A percentile compares a stretch with the other conserved stretches of the same genome.
Evolutionary conservation across 148 eudicot genomes (phyloP).

Genomic region (Rhododendron kiyosumense): DNA sequence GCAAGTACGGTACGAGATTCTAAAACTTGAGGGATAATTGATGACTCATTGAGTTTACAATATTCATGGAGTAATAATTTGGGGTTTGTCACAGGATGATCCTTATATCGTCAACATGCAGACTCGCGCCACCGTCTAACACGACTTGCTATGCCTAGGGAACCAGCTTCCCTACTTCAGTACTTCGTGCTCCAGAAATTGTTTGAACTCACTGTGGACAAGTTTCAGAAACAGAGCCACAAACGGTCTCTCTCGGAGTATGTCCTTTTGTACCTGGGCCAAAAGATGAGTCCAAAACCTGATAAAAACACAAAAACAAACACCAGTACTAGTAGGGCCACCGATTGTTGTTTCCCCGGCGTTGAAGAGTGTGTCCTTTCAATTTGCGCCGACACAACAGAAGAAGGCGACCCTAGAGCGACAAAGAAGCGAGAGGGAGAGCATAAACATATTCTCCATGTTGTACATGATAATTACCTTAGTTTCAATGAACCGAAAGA

Average conservation of each 20-base stretch:
- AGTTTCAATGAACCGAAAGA: background rate
- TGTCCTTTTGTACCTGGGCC: background rate
- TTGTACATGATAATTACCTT: background rate
- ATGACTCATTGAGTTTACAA: too few species aligned
- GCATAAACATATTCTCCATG: background rate
- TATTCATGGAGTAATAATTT: too few species aligned
- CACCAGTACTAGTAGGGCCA: too few species aligned
- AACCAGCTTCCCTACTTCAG: slow-evolving; percentile 10
- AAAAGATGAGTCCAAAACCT: background rate
- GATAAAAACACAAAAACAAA: background rate
- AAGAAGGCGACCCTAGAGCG: background rate
- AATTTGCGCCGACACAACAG: too few species aligned
- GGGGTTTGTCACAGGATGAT: too few species aligned
- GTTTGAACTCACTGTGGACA: background rate
- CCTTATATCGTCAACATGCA: background rate
- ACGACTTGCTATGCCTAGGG: background rate
- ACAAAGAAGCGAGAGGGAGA: background rate
- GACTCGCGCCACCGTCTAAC: background rate
- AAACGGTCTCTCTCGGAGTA: background rate
- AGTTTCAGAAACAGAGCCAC: background rate
- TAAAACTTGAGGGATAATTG: too few species aligned
- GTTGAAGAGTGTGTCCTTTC: background rate
- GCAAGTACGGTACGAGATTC: too few species aligned
- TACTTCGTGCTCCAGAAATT: background rate
- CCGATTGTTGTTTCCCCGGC: too few species aligned